Evolutionary conservation across 371 early-diverging fungal genomes (phyloP), one percentile per base, ranked within the genome.

Genomic region (Phascolomyces articulosus): DNA sequence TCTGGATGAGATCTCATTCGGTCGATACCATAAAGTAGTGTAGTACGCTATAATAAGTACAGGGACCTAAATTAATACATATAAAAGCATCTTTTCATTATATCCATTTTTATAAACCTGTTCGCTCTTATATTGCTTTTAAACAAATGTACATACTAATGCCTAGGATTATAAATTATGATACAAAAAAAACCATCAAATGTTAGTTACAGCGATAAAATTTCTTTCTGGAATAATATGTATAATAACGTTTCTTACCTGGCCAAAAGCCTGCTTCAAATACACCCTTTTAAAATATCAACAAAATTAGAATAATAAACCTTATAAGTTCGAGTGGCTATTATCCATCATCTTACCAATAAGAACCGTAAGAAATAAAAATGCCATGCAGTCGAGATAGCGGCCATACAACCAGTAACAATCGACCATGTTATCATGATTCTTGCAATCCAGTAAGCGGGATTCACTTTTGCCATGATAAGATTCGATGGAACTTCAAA

Each of bases 251-350:
- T 29, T 13, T 40, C 41, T 28, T 74, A 62, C 83, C 83, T 40
- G 83, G 83, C 83, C 83, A 82, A 53, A 79, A 78, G 18, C 83
- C 83, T n/a, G 83, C 83, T 68, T 82, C 83, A 66, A 78, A 79
- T 1, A 72, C 71, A 20, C 83, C 83, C 76, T 75, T 21, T 8
- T 6, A 24, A 28, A 60, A 20, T 54, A 29, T 11, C 6, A 38
- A 44, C 4, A n/a, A n/a, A 44, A 44, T 44, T 44, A 44, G 34
- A 24, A n/a, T 40, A 41, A n/a, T 7, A 3, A 15, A 24, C 7
- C 16, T 20, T 27, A 21, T 15, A 3, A 40, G 27, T 20, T 31
- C 6, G 16, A 41, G 40, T n/a, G 2, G 18, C 20, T 34, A 6
- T 34, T 34, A 9, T 34, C 11, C 11, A 34, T 34, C 34, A 34